Percentiles rank a stretch among this genome's conserved stretches.
These are phyloP conservation scores for Aspergillus mulundensis DNA, from an alignment of 495 filamentous ascomycete genomes.

Conservation along the genomic window DNA sequence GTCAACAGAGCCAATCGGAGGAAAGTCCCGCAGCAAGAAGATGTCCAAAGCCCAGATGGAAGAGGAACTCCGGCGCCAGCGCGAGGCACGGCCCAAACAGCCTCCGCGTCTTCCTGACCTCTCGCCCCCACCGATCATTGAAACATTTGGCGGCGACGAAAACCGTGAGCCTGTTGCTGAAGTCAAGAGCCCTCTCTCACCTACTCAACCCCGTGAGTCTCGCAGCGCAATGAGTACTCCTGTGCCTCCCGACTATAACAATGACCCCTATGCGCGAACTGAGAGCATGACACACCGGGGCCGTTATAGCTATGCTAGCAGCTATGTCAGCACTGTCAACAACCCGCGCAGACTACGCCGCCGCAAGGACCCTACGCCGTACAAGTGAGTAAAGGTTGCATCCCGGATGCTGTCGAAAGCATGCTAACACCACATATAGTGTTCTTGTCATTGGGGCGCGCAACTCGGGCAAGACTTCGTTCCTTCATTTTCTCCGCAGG, in stretches of 20 bases:
- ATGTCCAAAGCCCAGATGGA: constrained; percentile 53
- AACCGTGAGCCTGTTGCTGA: constrained; percentile 64
- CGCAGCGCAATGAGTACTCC: constrained; percentile 28
- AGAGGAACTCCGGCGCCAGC: constrained; percentile 64
- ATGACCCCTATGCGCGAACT: constrained; percentile 74
- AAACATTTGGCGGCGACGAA: constrained; percentile 68
- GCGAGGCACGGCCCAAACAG: constrained; percentile 60
- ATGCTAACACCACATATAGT: constrained; percentile 44
- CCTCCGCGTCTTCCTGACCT: constrained; percentile 81
- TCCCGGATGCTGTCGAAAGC: background rate
- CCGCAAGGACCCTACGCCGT: constrained; percentile 94
- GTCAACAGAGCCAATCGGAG: constrained; percentile 58
- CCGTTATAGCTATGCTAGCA: constrained; percentile 95
- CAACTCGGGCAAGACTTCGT: constrained; percentile 91
- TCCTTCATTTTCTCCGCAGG: constrained; percentile 89
- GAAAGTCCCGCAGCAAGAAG: constrained; percentile 59
- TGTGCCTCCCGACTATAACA: constrained; percentile 47
- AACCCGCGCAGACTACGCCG: constrained; percentile 87
- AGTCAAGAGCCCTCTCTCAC: constrained; percentile 44
- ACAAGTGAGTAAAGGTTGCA: constrained; percentile 69
- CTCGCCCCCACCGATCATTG: constrained; percentile 58
- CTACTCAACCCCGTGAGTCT: constrained; percentile 9
- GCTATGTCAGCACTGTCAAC: constrained; percentile 86
- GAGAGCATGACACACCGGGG: constrained; percentile 98
- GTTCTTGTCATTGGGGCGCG: constrained; percentile 85